phyloP scores from a whole-genome alignment of 768 basidiomycete genomes.

The Boletus rex-veris region DNA sequence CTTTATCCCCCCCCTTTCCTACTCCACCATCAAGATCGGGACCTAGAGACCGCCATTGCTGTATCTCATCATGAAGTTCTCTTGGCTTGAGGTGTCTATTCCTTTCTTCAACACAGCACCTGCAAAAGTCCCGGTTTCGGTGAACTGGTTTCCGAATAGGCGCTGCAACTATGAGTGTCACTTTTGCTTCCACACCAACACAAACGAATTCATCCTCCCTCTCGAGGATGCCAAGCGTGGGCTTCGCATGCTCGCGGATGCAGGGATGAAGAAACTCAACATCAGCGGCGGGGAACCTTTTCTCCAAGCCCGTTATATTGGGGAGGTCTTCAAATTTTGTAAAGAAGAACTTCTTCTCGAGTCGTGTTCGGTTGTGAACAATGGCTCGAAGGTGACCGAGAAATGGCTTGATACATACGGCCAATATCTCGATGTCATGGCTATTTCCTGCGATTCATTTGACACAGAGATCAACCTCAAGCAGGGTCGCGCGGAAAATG shows the following conservation, averaged over 20 bases:
- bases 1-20: no score
- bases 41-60: no score
- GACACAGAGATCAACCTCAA: conserved; percentile 34
- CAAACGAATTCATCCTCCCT: conserved; percentile 33
- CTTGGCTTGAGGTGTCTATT: conserved; percentile 16
- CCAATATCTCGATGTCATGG: conserved; percentile 39
- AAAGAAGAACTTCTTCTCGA: conserved; percentile 37
- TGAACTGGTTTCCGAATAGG: conserved; percentile 28
- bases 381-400: conserved; percentile 41
- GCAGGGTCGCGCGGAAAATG: conserved; percentile 34
- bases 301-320: conserved; percentile 37
- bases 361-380: conserved; percentile 34
- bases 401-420: conserved; percentile 40
- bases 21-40: no score
- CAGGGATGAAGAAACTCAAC: conserved; percentile 37
- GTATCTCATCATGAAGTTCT: conserved; percentile 3
- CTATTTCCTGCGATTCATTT: conserved; percentile 42
- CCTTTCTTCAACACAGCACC: conserved; percentile 15
- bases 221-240: conserved; percentile 36
- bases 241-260: conserved; percentile 31
- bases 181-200: conserved; percentile 42
- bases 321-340: conserved; percentile 36
- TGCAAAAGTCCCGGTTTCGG: conserved; percentile 18
- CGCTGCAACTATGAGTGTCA: conserved; percentile 37
- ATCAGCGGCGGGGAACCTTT: conserved; percentile 40